These are phyloP conservation scores for Pestalotiopsis sp. DNA, from an alignment of 2,329 filamentous ascomycete species.

Conservation along the genomic window DNA sequence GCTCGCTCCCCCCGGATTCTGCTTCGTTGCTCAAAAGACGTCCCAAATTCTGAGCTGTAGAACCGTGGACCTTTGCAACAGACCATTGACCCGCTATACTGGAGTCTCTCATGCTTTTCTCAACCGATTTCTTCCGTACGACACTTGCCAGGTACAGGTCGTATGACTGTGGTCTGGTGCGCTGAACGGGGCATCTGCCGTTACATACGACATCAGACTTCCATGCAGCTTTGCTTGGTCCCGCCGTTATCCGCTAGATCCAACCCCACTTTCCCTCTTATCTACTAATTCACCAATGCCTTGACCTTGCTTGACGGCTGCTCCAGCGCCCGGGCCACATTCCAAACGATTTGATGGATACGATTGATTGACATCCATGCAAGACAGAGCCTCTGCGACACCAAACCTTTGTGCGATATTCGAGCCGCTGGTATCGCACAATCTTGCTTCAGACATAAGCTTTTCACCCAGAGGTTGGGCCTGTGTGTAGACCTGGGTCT, in stretches of 20 bases:
- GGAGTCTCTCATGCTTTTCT: not conserved
- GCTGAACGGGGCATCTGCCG: not conserved
- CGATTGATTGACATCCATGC: not conserved
- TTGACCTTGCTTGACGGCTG: not conserved
- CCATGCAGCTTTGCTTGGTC: not conserved
- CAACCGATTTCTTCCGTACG: not conserved
- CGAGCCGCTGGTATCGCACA: not conserved
- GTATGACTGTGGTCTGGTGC: conserved; percentile 7
- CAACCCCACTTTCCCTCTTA: conserved; percentile 2
- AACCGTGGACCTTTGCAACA: not conserved
- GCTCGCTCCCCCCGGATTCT: not conserved
- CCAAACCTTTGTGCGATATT: conserved; percentile 1
- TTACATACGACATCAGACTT: not conserved
- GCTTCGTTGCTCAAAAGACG: not conserved
- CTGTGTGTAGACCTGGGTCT: not conserved
- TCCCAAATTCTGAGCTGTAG: not conserved
- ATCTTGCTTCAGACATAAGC: not conserved
- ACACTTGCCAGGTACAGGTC: not conserved
- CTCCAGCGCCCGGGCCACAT: not conserved
- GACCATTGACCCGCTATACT: not conserved
- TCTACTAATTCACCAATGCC: conserved; percentile 3
- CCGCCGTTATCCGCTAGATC: conserved; percentile 2
- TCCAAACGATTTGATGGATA: not conserved
- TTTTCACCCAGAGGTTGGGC: not conserved
- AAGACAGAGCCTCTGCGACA: not conserved